Base-by-base conservation (phyloP, 2,329 filamentous ascomycete species). In the Ilyonectria robusta region DNA sequence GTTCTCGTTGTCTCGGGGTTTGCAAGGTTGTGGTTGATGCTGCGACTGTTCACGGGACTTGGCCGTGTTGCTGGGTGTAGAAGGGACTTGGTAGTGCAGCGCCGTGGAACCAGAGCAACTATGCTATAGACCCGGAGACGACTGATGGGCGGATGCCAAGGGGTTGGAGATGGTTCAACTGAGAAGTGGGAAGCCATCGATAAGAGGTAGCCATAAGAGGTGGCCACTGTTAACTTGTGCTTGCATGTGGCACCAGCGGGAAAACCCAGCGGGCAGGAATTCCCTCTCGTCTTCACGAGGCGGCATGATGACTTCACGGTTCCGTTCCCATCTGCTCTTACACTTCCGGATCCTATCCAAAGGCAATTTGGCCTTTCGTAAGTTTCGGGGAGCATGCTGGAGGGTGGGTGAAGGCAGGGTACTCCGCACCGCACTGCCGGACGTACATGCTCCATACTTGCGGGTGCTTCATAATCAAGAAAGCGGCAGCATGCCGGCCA, bases 401-500 rank as follows among this genome's bases (percentile, higher is more conserved):
- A 33, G 31, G 31, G 31, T 33, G 8, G 31, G 31, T 11, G 31
- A 33, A 33, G 31, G 11, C 31, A 33, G 31, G 8, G 8, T 33
- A 11, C 31, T 33, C 8, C 31, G 31, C 31, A 33, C 26, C 1
- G 26, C 26, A 40, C 37, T 15, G 37, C 13, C 17, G 37, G 17
- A 40, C 17, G 37, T 40, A 15, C 37, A 13, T n/a, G 6, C 26
- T 40, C 13, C 26, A 4, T 17, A 3, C 15, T 15, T 50, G 6
- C 26, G 6, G 35, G n/a, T 53, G 17, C 15, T 13, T 21, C 15
- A 8, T 9, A 29, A 33, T 33, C 23, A 19, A 13, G 15, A 26
- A 29, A 26, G 47, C 47, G 60, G 33, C 37, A 21, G 2, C 51
- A 21, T 48, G 35, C 35, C 62, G 57, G 51, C 35, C 42, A 65